Percentiles rank a stretch among this genome's conserved stretches.
These are phyloP conservation scores for Cytospora schulzeri DNA, from an alignment of 2,329 filamentous ascomycete species.

Conservation along the genomic window DNA sequence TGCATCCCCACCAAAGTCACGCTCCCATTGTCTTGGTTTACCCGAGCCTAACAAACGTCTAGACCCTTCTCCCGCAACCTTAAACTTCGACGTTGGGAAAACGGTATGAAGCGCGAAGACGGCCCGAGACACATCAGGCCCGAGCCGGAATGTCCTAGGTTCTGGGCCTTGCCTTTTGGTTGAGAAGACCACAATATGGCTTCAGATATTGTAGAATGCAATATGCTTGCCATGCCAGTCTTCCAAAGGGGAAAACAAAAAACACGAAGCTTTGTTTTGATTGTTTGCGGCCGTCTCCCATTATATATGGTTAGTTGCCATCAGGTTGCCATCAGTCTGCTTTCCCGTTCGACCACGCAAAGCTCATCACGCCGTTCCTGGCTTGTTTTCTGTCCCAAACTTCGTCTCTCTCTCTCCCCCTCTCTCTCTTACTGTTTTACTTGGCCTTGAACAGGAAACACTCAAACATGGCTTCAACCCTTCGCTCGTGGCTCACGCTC, in stretches of 20 bases:
- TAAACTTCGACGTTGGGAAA: background rate
- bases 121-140: background rate
- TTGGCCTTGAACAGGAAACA: background rate
- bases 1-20: background rate
- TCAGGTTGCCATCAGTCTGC: constrained; percentile 6
- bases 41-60: background rate
- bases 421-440: background rate
- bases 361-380: constrained; percentile 5
- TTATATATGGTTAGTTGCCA: constrained; percentile 15
- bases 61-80: background rate
- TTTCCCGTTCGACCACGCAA: background rate
- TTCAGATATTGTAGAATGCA: background rate
- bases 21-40: background rate
- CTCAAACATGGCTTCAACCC: constrained; percentile 6
- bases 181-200: background rate
- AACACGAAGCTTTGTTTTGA: background rate
- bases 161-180: background rate
- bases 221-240: background rate
- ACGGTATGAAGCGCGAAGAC: background rate
- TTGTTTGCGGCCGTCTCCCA: background rate
- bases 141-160: background rate
- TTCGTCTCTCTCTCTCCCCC: background rate
- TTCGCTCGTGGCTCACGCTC: constrained; percentile 15
- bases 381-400: constrained; percentile 5
- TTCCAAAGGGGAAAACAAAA: background rate